phyloP scores from a whole-genome alignment of 2,329 filamentous ascomycete species.

The Aspergillus sp. region DNA sequence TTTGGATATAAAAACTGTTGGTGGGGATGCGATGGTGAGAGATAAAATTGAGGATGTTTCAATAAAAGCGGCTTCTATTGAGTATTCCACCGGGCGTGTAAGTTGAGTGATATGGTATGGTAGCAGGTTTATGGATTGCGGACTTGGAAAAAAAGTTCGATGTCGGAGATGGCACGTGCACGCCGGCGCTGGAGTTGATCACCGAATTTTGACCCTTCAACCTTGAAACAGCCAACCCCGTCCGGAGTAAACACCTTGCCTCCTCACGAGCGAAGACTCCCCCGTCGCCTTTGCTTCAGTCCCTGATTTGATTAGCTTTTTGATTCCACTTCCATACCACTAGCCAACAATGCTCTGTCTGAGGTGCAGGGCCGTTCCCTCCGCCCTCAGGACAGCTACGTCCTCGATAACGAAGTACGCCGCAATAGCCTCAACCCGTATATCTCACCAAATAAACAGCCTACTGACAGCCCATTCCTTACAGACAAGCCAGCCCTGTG shows the following conservation, averaged over 20 bases:
- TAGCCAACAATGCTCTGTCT: constrained; percentile 33
- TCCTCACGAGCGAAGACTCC: constrained; percentile 14
- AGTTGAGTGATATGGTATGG: neutral
- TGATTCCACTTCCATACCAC: neutral
- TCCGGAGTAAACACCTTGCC: constrained; percentile 3
- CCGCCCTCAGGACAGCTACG: constrained; percentile 23
- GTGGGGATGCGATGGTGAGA: neutral
- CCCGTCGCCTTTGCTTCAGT: neutral
- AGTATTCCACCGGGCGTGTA: neutral
- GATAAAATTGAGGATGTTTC: neutral
- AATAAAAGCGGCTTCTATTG: neutral
- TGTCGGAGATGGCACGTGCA: constrained; percentile 29
- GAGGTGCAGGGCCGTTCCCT: constrained; percentile 33
- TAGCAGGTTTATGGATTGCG: neutral
- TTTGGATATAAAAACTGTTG: neutral
- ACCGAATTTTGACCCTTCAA: constrained; percentile 31
- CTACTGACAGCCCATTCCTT: neutral
- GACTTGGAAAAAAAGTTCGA: constrained; percentile 16
- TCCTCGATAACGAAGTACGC: constrained; percentile 26
- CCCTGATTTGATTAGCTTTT: neutral
- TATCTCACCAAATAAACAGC: neutral
- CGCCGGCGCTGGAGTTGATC: constrained; percentile 29
- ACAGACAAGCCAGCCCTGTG: constrained; percentile 1
- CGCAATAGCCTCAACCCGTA: neutral
- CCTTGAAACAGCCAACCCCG: neutral